Base-by-base conservation (phyloP, 139 green algal genomes). In the Microglena sp. region DNA sequence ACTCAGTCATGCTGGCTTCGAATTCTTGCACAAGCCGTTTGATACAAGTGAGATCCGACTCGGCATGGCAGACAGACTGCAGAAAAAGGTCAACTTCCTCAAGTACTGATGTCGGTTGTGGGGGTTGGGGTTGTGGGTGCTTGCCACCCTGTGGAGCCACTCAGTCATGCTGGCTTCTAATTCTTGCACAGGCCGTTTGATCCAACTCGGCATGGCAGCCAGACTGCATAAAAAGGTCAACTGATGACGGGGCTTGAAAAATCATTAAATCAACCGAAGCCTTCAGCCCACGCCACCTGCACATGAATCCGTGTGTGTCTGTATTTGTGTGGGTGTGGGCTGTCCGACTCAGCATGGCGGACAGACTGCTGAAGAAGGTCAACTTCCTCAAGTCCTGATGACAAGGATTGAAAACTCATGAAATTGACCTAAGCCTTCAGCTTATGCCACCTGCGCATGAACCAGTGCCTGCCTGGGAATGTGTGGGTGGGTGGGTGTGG, bases 151-250 rank as follows among this genome's bases (percentile, higher is more conserved):
- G 75, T 82, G 33, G 70, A 78, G 67, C 67, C 69, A 28, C 66
- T 82, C 40, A 74, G 63, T 53, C 55, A 70, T 22, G 55, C 44
- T 6, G 40, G 61, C 4, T 74, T 68, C 40, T 71, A 77, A 61
- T 81, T 75, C 67, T 55, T 82, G 62, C 71, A 80, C 50, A 53
- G 63, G 58, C 74, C 78, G 21, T 85, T 82, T 54, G 59, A 80
- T 50, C 56, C 71, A 28, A 40, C 54, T 1, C 75, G 82, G 71
- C n/a, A n/a, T n/a, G n/a, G n/a, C n/a, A n/a, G n/a, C n/a, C n/a
- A n/a, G n/a, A n/a, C n/a, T n/a, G n/a, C n/a, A n/a, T n/a, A n/a
- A n/a, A n/a, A n/a, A n/a, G n/a, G n/a, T n/a, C n/a, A n/a, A n/a
- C n/a, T n/a, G n/a, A n/a, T n/a, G n/a, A n/a, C n/a, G n/a, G n/a